Base-by-base conservation (phyloP, 495 filamentous ascomycete genomes). In the Xanthoparmelia taractica region DNA sequence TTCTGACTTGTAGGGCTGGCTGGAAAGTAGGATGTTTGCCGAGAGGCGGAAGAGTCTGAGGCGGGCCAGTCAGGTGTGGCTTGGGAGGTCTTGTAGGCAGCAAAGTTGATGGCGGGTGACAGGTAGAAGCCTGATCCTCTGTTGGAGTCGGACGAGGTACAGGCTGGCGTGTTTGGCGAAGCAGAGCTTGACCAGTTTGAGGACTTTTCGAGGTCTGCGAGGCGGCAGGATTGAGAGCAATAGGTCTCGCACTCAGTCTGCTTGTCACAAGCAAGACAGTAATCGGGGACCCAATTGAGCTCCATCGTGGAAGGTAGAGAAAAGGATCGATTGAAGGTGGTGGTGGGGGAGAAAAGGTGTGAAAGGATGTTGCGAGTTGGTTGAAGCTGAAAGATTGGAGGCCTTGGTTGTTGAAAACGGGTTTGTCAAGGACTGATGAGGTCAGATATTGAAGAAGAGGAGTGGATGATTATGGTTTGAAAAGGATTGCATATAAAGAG, bases 251-350 rank as follows among this genome's bases (percentile, higher is more conserved):
- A 82, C 65, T 87, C 88, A 27, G 78, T 94, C 75, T 96, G 90
- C 73, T 85, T 85, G 75, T 97, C 93, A 80, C 93, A 97, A 79
- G 87, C 86, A 64, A 97, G 85, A 78, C 93, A 97, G 83, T 89
- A 96, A 74, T 96, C 90, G 67, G 85, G 88, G 66, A 87, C 91
- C 91, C 93, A 97, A 66, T 86, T 85, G 72, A 90, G 87, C 67
- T 88, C 83, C 78, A 86, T 86, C 68, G 78, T 80, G 38, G 40
- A 31, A 61, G 50, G 41, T 38, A 40, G 57, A 59, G 43, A 66
- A 61, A 27, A 40, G 12, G 38, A 34, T 18, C 40, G 17, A 18
- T 40, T 25, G 25, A 23, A 33, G 61, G 20, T 60, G 33, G 31
- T 67, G 13, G 27, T 69, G 33, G 13, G 47, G 27, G 20, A 20